Evolutionary conservation across 176 grass and related monocot species (phyloP).

Genomic region (Cenchrus purpureus): DNA sequence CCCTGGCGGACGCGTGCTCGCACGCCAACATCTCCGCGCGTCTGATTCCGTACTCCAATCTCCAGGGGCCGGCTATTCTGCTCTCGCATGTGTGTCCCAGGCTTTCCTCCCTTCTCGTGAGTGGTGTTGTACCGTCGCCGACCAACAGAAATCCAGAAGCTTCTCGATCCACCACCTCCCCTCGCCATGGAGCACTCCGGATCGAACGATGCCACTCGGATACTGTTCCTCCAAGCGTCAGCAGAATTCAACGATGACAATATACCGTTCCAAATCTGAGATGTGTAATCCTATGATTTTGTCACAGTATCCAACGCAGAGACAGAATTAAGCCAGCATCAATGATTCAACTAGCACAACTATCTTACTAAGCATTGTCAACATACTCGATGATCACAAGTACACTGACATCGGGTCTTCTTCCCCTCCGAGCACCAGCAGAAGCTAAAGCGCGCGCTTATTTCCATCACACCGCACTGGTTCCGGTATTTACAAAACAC

Average conservation of each 20-base stretch:
- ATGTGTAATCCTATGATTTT: no score
- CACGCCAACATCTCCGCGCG: no score
- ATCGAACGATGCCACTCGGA: no score
- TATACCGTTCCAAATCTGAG: no score
- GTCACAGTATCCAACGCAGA: not conserved
- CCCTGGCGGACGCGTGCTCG: no score
- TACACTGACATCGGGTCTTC: not conserved
- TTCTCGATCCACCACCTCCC: not conserved
- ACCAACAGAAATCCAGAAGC: not conserved
- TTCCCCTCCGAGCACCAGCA: not conserved
- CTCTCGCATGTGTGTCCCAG: not conserved
- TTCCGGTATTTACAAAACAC: conserved; percentile 20
- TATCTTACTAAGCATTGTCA: not conserved
- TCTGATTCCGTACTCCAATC: no score
- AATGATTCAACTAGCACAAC: not conserved
- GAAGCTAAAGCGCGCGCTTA: not conserved
- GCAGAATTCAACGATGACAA: no score
- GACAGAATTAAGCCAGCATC: not conserved
- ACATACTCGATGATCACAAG: no score
- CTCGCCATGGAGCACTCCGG: not conserved
- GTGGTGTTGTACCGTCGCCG: not conserved
- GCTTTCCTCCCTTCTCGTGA: not conserved
- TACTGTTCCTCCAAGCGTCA: not conserved
- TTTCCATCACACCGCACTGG: conserved; percentile 21
- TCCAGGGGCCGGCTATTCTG: not conserved